Evolutionary conservation across 1,284 basidiomycete species (phyloP), one percentile per base, ranked within the genome.

Genomic region (Trichosporon inkin): DNA sequence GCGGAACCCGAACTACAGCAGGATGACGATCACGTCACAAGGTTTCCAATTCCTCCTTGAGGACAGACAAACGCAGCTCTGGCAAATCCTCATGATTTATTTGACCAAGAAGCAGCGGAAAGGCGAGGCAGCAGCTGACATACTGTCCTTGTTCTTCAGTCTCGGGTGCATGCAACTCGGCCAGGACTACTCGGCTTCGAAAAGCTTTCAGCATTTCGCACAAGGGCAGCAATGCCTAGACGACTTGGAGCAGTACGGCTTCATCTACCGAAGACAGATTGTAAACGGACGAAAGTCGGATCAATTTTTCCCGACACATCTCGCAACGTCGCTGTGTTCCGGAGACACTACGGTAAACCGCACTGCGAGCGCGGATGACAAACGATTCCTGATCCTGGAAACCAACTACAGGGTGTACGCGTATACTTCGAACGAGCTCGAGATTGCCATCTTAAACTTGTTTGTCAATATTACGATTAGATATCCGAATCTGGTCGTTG

Each of bases 391-490:
- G 67, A 88, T 99, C 68, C 83, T 99, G 37, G 96, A 99, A 81
- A 99, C 96, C 20, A 99, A 99, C 80, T 99, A 98, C 80, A 88
- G 94, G 65, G 81, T 99, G 60, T 99, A 99, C 77, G 96, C 96
- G 1, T 99, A 99, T 78, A 99, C 96, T 38, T 90, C 91, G 66
- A 99, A 98, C 76, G 89, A 93, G 32, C 82, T 99, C 14, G 93
- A 97, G 76, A 98, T 94, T 53, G 92, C 95, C 10, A 92, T 99
- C 41, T 81, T 99, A 34, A 96, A 95, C 72, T 83, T 99, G 14
- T 99, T 99, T 72, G 87, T 96, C 40, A 86, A 88, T 17, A 83
- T 99, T 74, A 91, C 92, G 75, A 91, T 92, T 68, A 87, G 95
- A 34, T 98, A 98, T 72, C 92, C 93, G 5, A 98, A 99, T 78